Evolutionary conservation across 2,329 filamentous ascomycete genomes (phyloP), one percentile per base, ranked within the genome.

Genomic region (Furcasterigmium sp.): DNA sequence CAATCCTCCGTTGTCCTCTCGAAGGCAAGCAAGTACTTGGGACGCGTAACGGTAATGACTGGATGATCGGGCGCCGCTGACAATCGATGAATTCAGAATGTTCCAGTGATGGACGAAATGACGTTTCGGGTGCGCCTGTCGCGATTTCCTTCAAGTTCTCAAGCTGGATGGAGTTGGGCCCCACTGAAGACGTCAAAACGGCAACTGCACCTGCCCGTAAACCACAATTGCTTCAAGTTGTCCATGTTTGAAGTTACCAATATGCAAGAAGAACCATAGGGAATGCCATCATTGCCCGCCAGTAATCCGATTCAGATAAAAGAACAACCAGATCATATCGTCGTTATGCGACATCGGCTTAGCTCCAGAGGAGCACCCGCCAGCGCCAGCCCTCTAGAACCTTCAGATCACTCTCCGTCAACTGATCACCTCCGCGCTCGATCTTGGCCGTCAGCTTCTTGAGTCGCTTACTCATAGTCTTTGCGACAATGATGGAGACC

Each of bases 311-410:
- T 26, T 26, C 23, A 26, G 7, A 7, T 7, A 26, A 26, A 26
- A 7, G 23, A 11, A 26, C 7, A 26, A 11, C 2, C 15, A 18
- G 11, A 17, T 35, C 32, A 35, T 35, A 7, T 35, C 32, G 17
- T 35, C 32, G 32, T 35, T 7, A 35, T 7, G 29, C 29, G n/a
- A n/a, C 29, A 8, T 32, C 5, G 23, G 23, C 32, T 15, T 35
- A 35, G n/a, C 32, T 35, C 32, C 32, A 79, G 21, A 71, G 51
- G 47, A 80, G 47, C 17, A 80, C 64, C 39, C 75, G 61, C 76
- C 77, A 80, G 44, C 76, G 63, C 77, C 77, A 80, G 1, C 76
- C 75, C 26, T 68, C 62, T 15, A 80, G 56, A 13, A 70, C 35
- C 52, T 68, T 68, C 47, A 79, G 43, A 44, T 81, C 77, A 28